These are phyloP conservation scores for Coemansia guatemalensis DNA, from an alignment of 192 early-diverging fungal genomes.

Conservation along the genomic window DNA sequence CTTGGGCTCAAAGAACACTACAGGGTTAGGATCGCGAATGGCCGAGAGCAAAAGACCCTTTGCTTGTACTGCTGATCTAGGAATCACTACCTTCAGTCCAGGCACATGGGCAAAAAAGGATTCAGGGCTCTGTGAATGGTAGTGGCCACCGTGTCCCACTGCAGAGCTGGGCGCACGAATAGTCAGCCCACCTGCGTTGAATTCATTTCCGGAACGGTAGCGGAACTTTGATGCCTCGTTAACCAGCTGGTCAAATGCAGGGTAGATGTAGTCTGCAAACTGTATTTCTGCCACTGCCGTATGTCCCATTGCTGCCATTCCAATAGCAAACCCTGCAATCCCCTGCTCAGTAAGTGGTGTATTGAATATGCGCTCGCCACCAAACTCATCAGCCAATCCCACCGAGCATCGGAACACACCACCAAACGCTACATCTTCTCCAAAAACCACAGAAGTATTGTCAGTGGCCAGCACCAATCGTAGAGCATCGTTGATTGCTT, in stretches of 20 bases:
- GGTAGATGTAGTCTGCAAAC: constrained; percentile 98
- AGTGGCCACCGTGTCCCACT: constrained; percentile 96
- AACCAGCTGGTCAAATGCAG: constrained; percentile 96
- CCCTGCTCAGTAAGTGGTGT: constrained; percentile 96
- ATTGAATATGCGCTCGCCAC: constrained; percentile 92
- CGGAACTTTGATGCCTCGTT: constrained; percentile 98
- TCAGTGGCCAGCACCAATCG: constrained; percentile 81
- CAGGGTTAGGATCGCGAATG: constrained; percentile 90
- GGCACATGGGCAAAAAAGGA: constrained; percentile 94
- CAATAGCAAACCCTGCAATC: constrained; percentile 93
- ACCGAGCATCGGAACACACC: constrained; percentile 96
- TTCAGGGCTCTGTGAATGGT: constrained; percentile 94
- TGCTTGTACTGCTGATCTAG: constrained; percentile 90
- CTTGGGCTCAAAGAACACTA: constrained; percentile 97
- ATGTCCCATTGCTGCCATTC: constrained; percentile 90
- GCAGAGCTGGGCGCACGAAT: constrained; percentile 89
- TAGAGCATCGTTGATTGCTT: constrained; percentile 95
- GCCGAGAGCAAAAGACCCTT: constrained; percentile 90
- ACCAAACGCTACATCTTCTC: constrained; percentile 97
- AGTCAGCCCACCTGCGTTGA: constrained; percentile 87
- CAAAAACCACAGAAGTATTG: constrained; percentile 91
- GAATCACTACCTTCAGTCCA: constrained; percentile 90
- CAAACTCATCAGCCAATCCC: constrained; percentile 88
- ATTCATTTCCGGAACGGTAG: constrained; percentile 91
- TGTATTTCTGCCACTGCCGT: constrained; percentile 98